These are phyloP conservation scores for Acacia confusa DNA, from an alignment of 306 rosid species.

Conservation along the genomic window DNA sequence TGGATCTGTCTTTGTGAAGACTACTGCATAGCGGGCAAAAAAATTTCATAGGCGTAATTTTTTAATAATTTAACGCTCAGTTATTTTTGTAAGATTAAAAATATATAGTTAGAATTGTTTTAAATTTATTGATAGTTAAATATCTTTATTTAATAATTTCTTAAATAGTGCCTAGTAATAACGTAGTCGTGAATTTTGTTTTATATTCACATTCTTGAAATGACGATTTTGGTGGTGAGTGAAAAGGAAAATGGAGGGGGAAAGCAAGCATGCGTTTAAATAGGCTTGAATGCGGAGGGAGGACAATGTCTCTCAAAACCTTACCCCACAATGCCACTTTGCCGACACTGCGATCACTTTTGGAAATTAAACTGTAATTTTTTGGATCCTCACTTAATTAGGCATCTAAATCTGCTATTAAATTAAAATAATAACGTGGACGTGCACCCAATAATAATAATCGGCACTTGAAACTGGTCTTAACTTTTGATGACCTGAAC, in stretches of 20 bases:
- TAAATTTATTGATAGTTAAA: not conserved
- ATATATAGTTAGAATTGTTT: no score
- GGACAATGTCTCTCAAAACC: not conserved
- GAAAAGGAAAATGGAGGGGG: not conserved
- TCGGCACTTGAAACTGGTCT: not conserved
- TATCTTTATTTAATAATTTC: no score
- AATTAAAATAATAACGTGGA: not conserved
- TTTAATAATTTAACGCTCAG: no score
- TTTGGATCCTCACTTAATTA: slow-evolving; percentile 10
- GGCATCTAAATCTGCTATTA: not conserved
- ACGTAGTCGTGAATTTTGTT: not conserved
- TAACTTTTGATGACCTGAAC: not conserved
- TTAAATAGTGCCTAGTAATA: not conserved
- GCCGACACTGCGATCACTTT: slow-evolving; percentile 25
- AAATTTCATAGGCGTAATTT: not conserved
- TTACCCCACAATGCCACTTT: slow-evolving; percentile 24
- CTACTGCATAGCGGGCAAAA: not conserved
- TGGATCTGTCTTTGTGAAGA: not conserved
- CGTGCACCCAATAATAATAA: not conserved
- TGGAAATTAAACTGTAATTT: slow-evolving; percentile 1
- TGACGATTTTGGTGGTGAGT: not conserved
- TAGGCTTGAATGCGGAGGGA: not conserved
- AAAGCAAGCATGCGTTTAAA: not conserved
- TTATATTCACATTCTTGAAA: not conserved
- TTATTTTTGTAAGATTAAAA: not conserved